Evolutionary conservation across 78 protist genomes (phyloP).

Genomic region (Monosiga brevicollis): DNA sequence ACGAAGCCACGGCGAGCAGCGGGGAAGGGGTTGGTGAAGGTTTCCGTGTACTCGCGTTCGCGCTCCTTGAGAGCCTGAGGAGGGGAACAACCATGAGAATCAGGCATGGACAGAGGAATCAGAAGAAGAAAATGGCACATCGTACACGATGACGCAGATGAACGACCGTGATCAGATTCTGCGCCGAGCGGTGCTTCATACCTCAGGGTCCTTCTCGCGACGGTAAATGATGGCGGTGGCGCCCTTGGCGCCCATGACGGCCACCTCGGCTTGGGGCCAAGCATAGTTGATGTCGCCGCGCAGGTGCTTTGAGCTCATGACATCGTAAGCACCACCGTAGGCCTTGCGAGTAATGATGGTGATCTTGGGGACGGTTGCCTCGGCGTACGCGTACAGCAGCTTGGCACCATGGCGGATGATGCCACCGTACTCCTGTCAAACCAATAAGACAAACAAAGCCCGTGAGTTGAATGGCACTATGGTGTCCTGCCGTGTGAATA

Average conservation of each 20-base stretch:
- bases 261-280: conserved; percentile 98
- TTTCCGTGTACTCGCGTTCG: conserved; percentile 58
- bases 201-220: conserved; percentile 12
- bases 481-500: too few relatives aligned
- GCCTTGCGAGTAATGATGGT: conserved; percentile 97
- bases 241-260: conserved; percentile 99
- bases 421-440: conserved; percentile 87
- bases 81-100: neutral
- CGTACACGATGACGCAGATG: neutral
- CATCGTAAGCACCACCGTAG: conserved; percentile 90
- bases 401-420: conserved; percentile 98
- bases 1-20: conserved; percentile 93
- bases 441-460: too few relatives aligned
- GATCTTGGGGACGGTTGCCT: conserved; percentile 95
- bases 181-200: neutral
- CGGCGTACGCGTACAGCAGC: conserved; percentile 95
- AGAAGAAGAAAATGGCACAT: neutral
- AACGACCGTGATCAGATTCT: too few relatives aligned
- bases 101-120: neutral
- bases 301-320: conserved; percentile 90
- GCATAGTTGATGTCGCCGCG: conserved; percentile 95
- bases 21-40: conserved; percentile 85
- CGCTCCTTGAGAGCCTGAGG: conserved; percentile 34
- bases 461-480: too few relatives aligned
- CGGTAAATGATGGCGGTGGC: conserved; percentile 91